Base-by-base conservation (phyloP, 2,329 filamentous ascomycete genomes). In the Canariomyces notabilis region DNA sequence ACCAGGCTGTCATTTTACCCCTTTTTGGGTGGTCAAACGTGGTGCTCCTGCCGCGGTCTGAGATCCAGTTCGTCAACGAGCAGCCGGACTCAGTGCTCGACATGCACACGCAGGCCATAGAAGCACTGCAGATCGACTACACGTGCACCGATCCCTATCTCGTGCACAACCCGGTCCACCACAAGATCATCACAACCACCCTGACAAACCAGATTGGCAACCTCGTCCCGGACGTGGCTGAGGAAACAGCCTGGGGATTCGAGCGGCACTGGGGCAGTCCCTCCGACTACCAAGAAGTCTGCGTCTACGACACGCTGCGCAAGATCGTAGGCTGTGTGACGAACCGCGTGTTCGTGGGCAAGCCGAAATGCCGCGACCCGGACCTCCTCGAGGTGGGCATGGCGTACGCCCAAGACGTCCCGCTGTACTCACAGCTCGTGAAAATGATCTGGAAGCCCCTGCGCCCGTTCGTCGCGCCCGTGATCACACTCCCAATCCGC, bases 281-380 rank as follows among this genome's bases (percentile, higher is more conserved):
- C 23, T 39, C 44, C 4, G 54, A 55, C 12, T 57, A 44, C 21
- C 39, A 33, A 3, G 57, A 57, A 12, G 34, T 53, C 2, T 46
- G 50, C 29, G 53, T 61, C 12, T 65, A 59, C 48, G 55, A 59
- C 8, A 48, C 53, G 4, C 48, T 61, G 52, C 50, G 53, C 6
- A 53, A 44, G 26, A 50, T 65, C 42, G 54, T 64, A 42, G 56
- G 55, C 22, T 52, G 50, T 16, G 56, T 58, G 9, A 61, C 61
- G n/a, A 64, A 61, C 53, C 53, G 61, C 38, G 57, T 62, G 45
- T 61, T 65, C 34, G 50, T 66, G 35, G 64, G 64, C 5, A 48
- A 51, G 7, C 57, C 59, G 2, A 39, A 58, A 5, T 64, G 62
- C 39, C 59, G 62, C 9, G 46, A 63, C 48, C 35, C 44, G 3